A percentile compares a stretch with the other conserved stretches of the same genome.
Evolutionary conservation across 352 stramenopile genomes (phyloP).

Genomic region (Elongisporangium undulatum): DNA sequence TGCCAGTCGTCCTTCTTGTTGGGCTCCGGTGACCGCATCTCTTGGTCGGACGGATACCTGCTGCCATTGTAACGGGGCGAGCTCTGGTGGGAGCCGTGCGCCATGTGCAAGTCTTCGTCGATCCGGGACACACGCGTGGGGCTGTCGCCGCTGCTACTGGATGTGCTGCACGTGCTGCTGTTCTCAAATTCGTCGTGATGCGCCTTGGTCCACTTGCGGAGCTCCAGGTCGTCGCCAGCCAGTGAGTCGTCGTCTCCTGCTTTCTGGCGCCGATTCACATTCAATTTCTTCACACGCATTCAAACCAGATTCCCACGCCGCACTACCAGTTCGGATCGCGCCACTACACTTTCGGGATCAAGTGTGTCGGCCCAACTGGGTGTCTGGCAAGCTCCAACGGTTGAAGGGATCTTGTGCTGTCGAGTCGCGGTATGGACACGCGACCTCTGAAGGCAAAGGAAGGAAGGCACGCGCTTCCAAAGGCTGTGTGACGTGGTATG

Average conservation of each 20-base stretch:
- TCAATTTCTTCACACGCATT: slow-evolving; percentile 82
- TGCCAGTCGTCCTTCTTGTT: slow-evolving; percentile 15
- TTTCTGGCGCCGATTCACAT: slow-evolving; percentile 56
- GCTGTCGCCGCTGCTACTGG: slow-evolving; percentile 30
- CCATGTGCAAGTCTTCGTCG: not conserved
- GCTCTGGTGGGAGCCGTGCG: slow-evolving; percentile 2
- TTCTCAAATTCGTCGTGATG: not conserved
- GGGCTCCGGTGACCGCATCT: not conserved
- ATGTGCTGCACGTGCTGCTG: slow-evolving; percentile 4
- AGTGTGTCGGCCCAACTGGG: not conserved
- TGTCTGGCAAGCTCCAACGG: not conserved
- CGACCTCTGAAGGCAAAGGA: not conserved
- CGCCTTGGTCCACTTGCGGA: slow-evolving; percentile 34
- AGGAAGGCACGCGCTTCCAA: not conserved
- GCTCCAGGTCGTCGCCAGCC: slow-evolving; percentile 20
- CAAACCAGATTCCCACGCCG: slow-evolving; percentile 6
- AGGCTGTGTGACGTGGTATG: not conserved
- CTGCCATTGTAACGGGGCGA: not conserved
- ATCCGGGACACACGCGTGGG: slow-evolving; percentile 13
- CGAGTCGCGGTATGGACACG: not conserved
- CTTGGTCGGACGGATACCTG: not conserved
- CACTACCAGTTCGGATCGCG: not conserved
- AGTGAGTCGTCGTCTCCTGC: slow-evolving; percentile 52
- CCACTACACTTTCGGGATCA: not conserved
- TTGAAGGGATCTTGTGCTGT: not conserved